These are phyloP conservation scores for Xenoacremonium recifei DNA, from an alignment of 2,329 filamentous ascomycete genomes.

Conservation along the genomic window DNA sequence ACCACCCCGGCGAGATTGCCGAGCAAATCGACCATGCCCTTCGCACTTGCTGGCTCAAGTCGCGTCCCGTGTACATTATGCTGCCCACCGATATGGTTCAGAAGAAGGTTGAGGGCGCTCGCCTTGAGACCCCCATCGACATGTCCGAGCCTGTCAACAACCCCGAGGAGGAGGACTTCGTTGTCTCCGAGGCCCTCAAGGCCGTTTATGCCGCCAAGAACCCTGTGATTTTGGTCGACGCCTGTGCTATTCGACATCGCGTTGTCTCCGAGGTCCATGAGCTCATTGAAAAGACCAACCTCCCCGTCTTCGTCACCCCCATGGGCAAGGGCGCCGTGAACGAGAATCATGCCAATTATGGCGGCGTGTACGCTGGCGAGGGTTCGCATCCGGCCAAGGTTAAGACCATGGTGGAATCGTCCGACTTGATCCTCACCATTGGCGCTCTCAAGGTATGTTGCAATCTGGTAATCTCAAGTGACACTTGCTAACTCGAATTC, in stretches of 20 bases:
- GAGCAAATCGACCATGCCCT: conserved; percentile 76
- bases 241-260: conserved; percentile 75
- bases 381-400: conserved; percentile 66
- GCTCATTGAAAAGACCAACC: conserved; percentile 67
- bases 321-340: conserved; percentile 87
- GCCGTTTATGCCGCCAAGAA: conserved; percentile 70
- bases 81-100: conserved; percentile 79
- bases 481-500: not conserved
- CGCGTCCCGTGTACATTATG: conserved; percentile 79
- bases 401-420: conserved; percentile 61
- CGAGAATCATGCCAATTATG: conserved; percentile 72
- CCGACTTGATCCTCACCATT: conserved; percentile 70
- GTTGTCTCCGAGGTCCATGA: conserved; percentile 71
- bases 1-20: conserved; percentile 67
- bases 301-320: conserved; percentile 84
- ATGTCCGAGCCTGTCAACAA: conserved; percentile 65
- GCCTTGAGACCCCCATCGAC: conserved; percentile 70
- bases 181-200: conserved; percentile 76
- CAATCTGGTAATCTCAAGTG: not conserved
- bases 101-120: conserved; percentile 71
- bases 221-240: conserved; percentile 79
- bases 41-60: conserved; percentile 69
- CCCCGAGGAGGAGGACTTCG: conserved; percentile 71
- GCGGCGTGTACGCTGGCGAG: conserved; percentile 81
- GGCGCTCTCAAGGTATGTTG: conserved; percentile 56